Evolutionary conservation across 2,329 filamentous ascomycete genomes (phyloP), one percentile per base, ranked within the genome.

Genomic region (Myotisia sp.): DNA sequence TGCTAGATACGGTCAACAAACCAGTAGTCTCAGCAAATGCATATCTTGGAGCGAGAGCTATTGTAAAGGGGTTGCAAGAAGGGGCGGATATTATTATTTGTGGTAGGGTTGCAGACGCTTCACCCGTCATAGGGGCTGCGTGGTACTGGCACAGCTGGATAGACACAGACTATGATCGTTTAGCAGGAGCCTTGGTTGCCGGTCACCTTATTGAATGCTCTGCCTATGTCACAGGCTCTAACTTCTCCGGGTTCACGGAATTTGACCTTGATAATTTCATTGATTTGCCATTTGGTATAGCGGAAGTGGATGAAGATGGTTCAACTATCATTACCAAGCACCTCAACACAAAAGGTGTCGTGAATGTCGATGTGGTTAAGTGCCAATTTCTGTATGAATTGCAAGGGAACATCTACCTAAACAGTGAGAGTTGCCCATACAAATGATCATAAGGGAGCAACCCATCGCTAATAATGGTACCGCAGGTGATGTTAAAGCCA

Each of bases 101-200:
- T 34, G 65, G 65, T 0, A 55, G 65, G 3, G 63, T 63, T 1
- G 57, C 63, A 0, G 65, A 68, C 42, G 65, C 67, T 0, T 63
- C 60, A 2, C 67, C 66, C 0, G 67, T 71, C 0, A 70, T 74
- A 37, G 70, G 64, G 0, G 67, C 68, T 0, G 69, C 69, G 0
- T 64, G 63, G 44, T 74, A 60, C 53, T 74, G 68, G 63, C 60
- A 74, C 34, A 52, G 56, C 1, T 75, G 69, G 71, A 39, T 41
- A 0, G 57, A 63, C 10, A 57, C 53, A 0, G 56, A 64, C 16
- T 68, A 62, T 13, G 61, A 73, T 38, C 44, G 54, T 12, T 53
- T 74, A 3, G 70, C 69, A 0, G 63, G 64, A 0, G 54, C 65
- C 16, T 29, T 51, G 5, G 35, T 51, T 9, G n/a, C n/a, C n/a